A percentile compares a stretch with the other conserved stretches of the same genome.
Conservation (phyloP, 2,329 filamentous ascomycete genomes). For the Taxawa tesnikishii region DNA sequence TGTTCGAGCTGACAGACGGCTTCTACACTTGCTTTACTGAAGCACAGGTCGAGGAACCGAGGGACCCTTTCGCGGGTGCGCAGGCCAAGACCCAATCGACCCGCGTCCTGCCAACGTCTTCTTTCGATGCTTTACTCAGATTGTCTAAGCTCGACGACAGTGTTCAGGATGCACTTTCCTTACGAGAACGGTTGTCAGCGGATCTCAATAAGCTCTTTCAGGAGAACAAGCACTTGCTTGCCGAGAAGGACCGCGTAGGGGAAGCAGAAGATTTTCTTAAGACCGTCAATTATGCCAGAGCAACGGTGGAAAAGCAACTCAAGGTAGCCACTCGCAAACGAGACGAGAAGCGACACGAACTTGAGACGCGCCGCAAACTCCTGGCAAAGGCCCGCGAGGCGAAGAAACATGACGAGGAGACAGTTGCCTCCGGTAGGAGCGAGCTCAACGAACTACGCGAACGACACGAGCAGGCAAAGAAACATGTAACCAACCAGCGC, state of each 20-base stretch:
- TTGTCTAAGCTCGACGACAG: constrained; percentile 81
- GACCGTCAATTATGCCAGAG: constrained; percentile 39
- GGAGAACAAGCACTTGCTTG: constrained; percentile 24
- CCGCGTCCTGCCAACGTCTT: constrained; percentile 53
- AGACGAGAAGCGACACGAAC: constrained; percentile 55
- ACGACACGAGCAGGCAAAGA: constrained; percentile 35
- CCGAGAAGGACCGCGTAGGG: constrained; percentile 20
- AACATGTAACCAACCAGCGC: constrained; percentile 70
- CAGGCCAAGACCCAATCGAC: constrained; percentile 23
- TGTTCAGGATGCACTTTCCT: constrained; percentile 77
- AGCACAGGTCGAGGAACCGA: constrained; percentile 38
- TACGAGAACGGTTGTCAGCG: constrained; percentile 58
- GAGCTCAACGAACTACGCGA: constrained; percentile 29
- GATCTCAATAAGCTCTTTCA: constrained; percentile 54
- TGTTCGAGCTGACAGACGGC: constrained; percentile 79
- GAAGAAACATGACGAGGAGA: constrained; percentile 37
- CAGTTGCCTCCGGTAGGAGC: constrained; percentile 28
- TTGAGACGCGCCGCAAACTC: constrained; percentile 51
- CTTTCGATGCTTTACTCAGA: constrained; percentile 79
- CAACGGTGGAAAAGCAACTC: constrained; percentile 53
- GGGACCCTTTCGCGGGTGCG: constrained; percentile 15
- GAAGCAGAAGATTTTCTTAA: constrained; percentile 32
- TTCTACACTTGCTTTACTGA: constrained; percentile 68
- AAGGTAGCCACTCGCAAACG: constrained; percentile 49
- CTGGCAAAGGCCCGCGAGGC: constrained; percentile 52